Evolutionary conservation across 192 early-diverging fungal species (phyloP), one percentile per base, ranked within the genome.

Genomic region (Tieghemiomyces parasiticus): DNA sequence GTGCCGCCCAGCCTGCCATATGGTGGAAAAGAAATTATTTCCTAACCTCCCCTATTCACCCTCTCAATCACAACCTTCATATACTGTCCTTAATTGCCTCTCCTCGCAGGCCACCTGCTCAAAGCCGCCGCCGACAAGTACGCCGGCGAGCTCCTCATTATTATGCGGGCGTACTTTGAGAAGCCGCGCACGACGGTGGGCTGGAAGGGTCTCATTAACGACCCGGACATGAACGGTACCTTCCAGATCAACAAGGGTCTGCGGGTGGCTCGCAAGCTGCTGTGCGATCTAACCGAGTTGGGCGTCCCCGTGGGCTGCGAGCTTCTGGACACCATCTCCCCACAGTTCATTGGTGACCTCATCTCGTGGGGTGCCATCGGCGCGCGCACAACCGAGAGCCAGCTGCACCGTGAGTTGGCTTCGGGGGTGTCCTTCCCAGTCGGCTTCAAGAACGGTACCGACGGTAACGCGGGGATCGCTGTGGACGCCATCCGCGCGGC

Each of bases 371-470:
- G 91, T 33, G 94, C 94, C 13, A 95, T 97, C 63, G 94, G 94
- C 32, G 94, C 94, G 25, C 78, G 94, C 46, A 97, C 94, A 1
- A 97, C 94, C 20, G 92, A 94, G 67, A 91, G 87, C 58, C 94
- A 97, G 66, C 73, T 94, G 29, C 92, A 97, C 68, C 81, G 94
- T 51, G 94, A 97, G 67, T 78, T 97, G 35, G 89, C 94, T 4
- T 91, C 88, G 2, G 94, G 94, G 13, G 80, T 90, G 19, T 93
- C 90, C 46, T 90, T 93, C 80, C 92, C 94, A 10, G 84, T 97
- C n/a, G 94, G 94, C 0, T 95, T 97, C 83, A 97, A 97, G 76
- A 95, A 95, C 63, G 89, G 92, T 53, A 97, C 95, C 4, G 93
- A 97, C 62, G 95, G 95, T 46, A 95, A 85, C 61, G 78, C 81